Percentiles rank a stretch among this genome's conserved stretches.
Conservation (phyloP, 345 rosid species). For the Lepidium aucheri region DNA sequence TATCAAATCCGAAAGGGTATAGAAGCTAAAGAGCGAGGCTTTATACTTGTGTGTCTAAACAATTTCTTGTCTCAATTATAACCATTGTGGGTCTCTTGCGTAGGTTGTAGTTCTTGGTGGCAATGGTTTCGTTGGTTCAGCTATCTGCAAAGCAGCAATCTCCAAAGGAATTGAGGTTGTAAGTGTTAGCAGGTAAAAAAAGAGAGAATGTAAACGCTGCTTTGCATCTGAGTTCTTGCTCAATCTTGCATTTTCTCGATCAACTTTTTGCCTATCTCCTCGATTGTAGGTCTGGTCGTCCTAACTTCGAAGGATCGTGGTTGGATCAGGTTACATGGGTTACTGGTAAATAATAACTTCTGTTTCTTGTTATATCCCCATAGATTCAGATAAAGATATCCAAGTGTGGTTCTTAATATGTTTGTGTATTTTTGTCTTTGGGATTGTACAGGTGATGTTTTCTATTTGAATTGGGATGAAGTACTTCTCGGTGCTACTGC, state of each 20-base stretch:
- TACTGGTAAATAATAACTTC: constrained; percentile 40
- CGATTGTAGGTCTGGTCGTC: constrained; percentile 93
- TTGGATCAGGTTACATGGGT: constrained; percentile 88
- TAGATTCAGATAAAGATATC: not conserved
- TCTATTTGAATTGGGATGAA: constrained; percentile 90
- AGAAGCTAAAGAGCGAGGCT: not conserved
- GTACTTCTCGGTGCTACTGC: constrained; percentile 87
- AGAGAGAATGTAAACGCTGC: not conserved
- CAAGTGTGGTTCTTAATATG: not conserved
- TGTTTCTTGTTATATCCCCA: not conserved
- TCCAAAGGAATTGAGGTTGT: constrained; percentile 71
- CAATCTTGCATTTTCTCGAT: not conserved
- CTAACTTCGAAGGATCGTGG: constrained; percentile 63
- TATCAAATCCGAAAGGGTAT: constrained; percentile 69
- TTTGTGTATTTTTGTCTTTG: not conserved
- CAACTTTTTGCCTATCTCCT: too few species aligned
- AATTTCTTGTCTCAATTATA: not conserved
- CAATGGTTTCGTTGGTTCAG: constrained; percentile 88
- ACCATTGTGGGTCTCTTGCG: constrained; percentile 1
- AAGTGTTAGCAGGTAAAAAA: constrained; percentile 77
- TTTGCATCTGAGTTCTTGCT: not conserved
- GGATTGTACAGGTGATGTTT: constrained; percentile 63
- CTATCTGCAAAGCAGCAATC: constrained; percentile 88
- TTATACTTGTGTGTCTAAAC: not conserved
- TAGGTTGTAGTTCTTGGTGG: constrained; percentile 95